phyloP scores from a whole-genome alignment of 768 basidiomycete genomes.

The Boletus edulis region DNA sequence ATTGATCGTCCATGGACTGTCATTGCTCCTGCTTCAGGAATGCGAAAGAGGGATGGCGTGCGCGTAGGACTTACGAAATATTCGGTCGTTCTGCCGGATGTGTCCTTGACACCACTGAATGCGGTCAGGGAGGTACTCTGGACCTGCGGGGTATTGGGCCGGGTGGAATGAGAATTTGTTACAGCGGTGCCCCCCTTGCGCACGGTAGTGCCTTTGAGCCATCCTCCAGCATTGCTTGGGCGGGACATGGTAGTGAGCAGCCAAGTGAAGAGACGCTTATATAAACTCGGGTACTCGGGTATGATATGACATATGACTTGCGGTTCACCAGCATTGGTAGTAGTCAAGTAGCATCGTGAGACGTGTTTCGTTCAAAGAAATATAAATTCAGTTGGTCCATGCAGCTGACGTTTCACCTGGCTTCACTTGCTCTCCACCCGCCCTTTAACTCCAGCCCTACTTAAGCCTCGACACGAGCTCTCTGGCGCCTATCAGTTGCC shows the following conservation, averaged over 20 bases:
- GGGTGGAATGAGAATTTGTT: conserved; percentile 44
- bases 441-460: too few species aligned
- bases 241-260: conserved; percentile 30
- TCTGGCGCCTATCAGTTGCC: neutral
- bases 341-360: neutral
- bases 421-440: neutral
- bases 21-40: conserved; percentile 8
- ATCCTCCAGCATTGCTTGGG: conserved; percentile 33
- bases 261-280: conserved; percentile 5
- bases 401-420: neutral
- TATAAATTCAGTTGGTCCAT: neutral
- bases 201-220: conserved; percentile 75
- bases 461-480: too few species aligned
- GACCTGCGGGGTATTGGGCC: conserved; percentile 64
- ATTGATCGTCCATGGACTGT: conserved; percentile 89
- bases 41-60: neutral
- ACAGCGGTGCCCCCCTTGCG: conserved; percentile 57
- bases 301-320: neutral
- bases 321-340: too few species aligned
- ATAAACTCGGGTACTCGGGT: conserved; percentile 1
- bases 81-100: conserved; percentile 77
- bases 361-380: conserved; percentile 12
- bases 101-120: conserved; percentile 84
- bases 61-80: conserved; percentile 58
- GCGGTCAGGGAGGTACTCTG: conserved; percentile 72